A percentile compares a stretch with the other conserved stretches of the same genome.
phyloP scores from a whole-genome alignment of 345 rosid genomes.

The Syzygium jambos region DNA sequence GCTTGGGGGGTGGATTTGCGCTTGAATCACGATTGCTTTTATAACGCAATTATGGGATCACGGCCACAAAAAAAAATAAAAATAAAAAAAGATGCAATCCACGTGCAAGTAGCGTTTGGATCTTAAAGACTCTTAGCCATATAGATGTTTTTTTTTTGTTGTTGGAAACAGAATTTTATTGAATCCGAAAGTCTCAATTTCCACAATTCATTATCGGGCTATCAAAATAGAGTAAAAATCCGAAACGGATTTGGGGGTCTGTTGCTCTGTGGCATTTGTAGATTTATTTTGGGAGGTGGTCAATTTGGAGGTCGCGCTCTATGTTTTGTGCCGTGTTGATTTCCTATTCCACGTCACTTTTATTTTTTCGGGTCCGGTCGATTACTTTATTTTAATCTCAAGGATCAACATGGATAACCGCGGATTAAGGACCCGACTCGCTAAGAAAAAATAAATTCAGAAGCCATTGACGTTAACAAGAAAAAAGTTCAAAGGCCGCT shows the following conservation, averaged over 20 bases:
- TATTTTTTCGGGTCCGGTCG: background rate
- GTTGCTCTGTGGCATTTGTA: background rate
- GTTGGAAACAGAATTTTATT: too few relatives aligned
- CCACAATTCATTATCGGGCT: too few relatives aligned
- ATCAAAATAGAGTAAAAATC: too few relatives aligned
- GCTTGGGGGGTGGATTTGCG: background rate
- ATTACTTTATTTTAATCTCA: background rate
- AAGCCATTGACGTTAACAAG: background rate
- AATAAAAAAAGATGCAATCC: background rate
- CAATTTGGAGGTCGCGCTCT: background rate
- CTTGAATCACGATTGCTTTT: background rate
- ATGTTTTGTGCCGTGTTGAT: background rate
- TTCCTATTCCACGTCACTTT: background rate
- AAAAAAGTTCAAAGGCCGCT: background rate
- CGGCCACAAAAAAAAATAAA: background rate
- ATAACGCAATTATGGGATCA: background rate
- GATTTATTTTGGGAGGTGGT: background rate
- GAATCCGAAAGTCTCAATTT: too few relatives aligned
- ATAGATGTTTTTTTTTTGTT: background rate
- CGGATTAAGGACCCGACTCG: background rate
- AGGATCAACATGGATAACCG: background rate
- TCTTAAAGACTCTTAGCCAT: background rate
- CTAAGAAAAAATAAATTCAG: background rate
- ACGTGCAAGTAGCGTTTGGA: accelerated
- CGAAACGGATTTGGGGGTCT: too few relatives aligned